Percentiles rank a stretch among this genome's conserved stretches.
These are phyloP conservation scores for Orobanche coerulescens DNA, from an alignment of 257 asterid genomes.

Conservation along the genomic window DNA sequence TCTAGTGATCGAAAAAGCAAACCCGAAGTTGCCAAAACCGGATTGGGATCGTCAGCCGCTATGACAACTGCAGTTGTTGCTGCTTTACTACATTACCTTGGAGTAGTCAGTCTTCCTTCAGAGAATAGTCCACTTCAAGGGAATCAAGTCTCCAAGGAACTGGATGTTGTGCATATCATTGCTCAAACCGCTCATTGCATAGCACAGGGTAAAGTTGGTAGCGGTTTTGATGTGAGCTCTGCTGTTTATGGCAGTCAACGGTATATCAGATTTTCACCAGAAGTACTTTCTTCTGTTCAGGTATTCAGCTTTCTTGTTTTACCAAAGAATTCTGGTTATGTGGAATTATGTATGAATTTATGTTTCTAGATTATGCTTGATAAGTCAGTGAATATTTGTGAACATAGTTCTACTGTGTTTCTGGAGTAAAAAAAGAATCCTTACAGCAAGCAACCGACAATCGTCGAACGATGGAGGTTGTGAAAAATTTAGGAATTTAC, in stretches of 20 bases:
- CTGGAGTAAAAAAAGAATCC: conserved; percentile 6
- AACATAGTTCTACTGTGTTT: conserved; percentile 13
- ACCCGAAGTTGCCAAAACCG: conserved; percentile 99
- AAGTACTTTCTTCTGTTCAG: conserved; percentile 88
- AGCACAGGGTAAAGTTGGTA: conserved; percentile 98
- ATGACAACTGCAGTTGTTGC: conserved; percentile 99
- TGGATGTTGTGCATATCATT: conserved; percentile 75
- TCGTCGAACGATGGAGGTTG: not conserved
- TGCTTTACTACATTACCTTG: conserved; percentile 80
- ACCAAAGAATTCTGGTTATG: conserved; percentile 2
- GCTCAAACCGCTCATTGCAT: conserved; percentile 98
- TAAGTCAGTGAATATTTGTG: conserved; percentile 2
- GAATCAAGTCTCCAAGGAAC: conserved; percentile 30
- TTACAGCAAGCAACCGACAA: not conserved
- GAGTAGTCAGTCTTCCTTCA: conserved; percentile 71
- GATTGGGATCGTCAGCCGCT: conserved; percentile 98
- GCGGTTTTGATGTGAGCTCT: conserved; percentile 99
- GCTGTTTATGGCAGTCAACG: conserved; percentile 98
- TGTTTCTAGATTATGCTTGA: conserved; percentile 1
- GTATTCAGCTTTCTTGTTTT: conserved; percentile 29
- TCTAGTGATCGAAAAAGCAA: conserved; percentile 52
- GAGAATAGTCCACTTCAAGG: conserved; percentile 27
- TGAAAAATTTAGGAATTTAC: not conserved
- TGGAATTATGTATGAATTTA: conserved; percentile 1
- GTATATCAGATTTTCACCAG: conserved; percentile 87